Percentiles rank a stretch among this genome's conserved stretches.
phyloP scores from a whole-genome alignment of 352 stramenopile genomes.

The Phytophthora sp. region DNA sequence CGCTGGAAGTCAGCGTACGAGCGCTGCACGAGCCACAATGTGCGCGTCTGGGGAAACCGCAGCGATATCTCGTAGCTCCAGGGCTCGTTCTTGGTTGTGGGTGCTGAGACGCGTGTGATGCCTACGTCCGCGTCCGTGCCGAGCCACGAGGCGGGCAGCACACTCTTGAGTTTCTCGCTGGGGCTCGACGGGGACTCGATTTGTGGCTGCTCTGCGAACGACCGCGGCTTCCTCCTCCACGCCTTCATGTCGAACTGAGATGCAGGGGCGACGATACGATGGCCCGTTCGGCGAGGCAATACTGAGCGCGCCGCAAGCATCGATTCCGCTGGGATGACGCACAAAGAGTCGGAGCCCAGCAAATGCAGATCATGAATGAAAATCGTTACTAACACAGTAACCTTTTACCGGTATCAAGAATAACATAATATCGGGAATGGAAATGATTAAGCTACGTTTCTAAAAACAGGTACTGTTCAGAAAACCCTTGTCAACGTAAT shows the following conservation, averaged over 20 bases:
- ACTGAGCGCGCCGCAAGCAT: conserved; percentile 22
- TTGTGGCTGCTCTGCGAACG: neutral
- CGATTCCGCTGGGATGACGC: conserved; percentile 1
- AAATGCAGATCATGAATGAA: conserved; percentile 10
- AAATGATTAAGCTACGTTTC: too few species aligned
- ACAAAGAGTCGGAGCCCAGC: conserved; percentile 19
- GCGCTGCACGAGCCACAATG: conserved; percentile 57
- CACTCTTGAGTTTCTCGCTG: neutral
- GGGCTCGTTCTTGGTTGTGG: conserved; percentile 16
- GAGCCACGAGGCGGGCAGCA: conserved; percentile 31
- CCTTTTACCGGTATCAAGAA: too few species aligned
- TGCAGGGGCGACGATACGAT: neutral
- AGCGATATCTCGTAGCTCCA: conserved; percentile 67
- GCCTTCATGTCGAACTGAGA: conserved; percentile 23
- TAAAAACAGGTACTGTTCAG: too few species aligned
- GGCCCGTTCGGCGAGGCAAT: conserved; percentile 1
- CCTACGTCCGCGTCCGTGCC: conserved; percentile 55
- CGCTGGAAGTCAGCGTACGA: conserved; percentile 57
- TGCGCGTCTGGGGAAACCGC: conserved; percentile 48
- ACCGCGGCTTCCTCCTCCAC: conserved; percentile 19
- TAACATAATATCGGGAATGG: too few species aligned
- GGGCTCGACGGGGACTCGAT: neutral
- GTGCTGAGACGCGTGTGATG: conserved; percentile 45
- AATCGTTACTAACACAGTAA: too few species aligned
- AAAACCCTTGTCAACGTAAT: too few species aligned